Percentiles rank a stretch among this genome's conserved stretches.
Evolutionary conservation across 2,329 filamentous ascomycete genomes (phyloP).

Genomic region (Bipolaris sorokiniana): DNA sequence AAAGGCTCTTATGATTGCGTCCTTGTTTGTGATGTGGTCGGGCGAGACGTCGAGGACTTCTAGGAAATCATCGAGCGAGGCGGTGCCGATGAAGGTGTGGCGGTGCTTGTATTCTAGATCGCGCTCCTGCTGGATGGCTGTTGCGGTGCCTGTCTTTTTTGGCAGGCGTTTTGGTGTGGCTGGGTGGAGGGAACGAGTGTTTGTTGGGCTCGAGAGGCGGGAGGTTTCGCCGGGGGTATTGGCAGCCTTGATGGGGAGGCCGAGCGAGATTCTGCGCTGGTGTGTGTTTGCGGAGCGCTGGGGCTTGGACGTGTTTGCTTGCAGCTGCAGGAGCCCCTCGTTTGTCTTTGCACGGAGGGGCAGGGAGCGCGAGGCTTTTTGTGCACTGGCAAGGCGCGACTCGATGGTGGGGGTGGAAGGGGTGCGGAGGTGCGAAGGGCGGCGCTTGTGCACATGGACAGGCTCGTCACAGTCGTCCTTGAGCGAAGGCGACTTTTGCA

Average conservation of each 20-base stretch:
- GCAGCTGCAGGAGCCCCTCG: conserved; percentile 30
- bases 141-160: conserved; percentile 11
- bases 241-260: conserved; percentile 26
- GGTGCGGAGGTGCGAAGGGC: conserved; percentile 24
- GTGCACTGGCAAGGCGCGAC: conserved; percentile 18
- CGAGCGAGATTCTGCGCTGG: conserved; percentile 31
- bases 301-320: conserved; percentile 22
- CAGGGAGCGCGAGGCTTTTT: conserved; percentile 17
- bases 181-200: conserved; percentile 13
- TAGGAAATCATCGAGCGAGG: conserved; percentile 40
- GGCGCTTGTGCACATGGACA: conserved; percentile 14
- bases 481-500: conserved; percentile 18
- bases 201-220: conserved; percentile 11
- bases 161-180: conserved; percentile 10
- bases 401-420: conserved; percentile 23
- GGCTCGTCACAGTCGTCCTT: conserved; percentile 19
- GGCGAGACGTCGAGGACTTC: conserved; percentile 32
- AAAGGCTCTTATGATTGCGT: conserved; percentile 34
- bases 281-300: conserved; percentile 18
- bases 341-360: conserved; percentile 28
- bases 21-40: conserved; percentile 26
- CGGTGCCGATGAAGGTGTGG: conserved; percentile 44
- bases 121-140: conserved; percentile 26
- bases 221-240: conserved; percentile 7
- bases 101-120: conserved; percentile 44